These are phyloP conservation scores for Stagonosporopsis rhizophila DNA, from an alignment of 2,329 filamentous ascomycete species.

Conservation along the genomic window DNA sequence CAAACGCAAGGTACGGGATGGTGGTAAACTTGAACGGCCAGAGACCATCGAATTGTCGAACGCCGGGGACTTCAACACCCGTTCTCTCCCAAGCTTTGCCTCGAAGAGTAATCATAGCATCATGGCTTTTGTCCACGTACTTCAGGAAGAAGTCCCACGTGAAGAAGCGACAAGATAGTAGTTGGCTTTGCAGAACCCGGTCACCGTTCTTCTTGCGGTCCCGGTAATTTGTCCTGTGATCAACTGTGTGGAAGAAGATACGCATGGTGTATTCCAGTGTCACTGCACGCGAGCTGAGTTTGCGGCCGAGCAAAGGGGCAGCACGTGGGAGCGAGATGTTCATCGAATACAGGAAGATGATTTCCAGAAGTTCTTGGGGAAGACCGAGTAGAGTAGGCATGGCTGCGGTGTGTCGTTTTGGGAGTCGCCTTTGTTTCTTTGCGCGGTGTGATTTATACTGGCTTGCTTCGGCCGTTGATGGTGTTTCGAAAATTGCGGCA, in stretches of 20 bases:
- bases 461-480: conserved; percentile 5
- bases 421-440: conserved; percentile 19
- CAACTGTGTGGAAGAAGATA: conserved; percentile 44
- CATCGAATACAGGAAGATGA: conserved; percentile 47
- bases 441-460: conserved; percentile 16
- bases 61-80: conserved; percentile 34
- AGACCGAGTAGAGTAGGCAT: conserved; percentile 46
- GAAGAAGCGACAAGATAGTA: conserved; percentile 46
- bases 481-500: conserved; percentile 8
- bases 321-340: conserved; percentile 43
- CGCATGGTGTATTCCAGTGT: conserved; percentile 42
- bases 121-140: conserved; percentile 43
- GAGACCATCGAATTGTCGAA: conserved; percentile 35
- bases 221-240: conserved; percentile 37
- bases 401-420: conserved; percentile 27
- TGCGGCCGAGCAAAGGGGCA: conserved; percentile 40
- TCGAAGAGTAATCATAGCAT: conserved; percentile 34
- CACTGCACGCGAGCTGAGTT: conserved; percentile 38
- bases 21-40: conserved; percentile 43
- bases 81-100: conserved; percentile 43
- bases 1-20: conserved; percentile 41
- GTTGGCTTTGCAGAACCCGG: conserved; percentile 33
- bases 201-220: conserved; percentile 31
- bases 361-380: conserved; percentile 46
- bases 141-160: conserved; percentile 45